Percentiles rank a stretch among this genome's conserved stretches.
Evolutionary conservation across 345 rosid species (phyloP).

Genomic region (Limnanthes douglasii): DNA sequence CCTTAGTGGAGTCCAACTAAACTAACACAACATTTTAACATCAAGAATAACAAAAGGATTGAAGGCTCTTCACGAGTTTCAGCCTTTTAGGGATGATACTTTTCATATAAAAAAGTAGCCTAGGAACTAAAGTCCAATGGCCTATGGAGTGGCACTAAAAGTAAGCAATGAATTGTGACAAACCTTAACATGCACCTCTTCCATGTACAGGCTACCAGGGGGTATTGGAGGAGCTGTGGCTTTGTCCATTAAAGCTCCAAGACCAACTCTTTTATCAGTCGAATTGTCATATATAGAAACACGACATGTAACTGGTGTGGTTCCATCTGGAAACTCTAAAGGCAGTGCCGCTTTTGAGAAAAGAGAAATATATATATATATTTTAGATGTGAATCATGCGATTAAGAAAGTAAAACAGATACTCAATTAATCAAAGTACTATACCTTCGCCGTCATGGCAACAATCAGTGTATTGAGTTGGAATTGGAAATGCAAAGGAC

Average conservation of each 20-base stretch:
- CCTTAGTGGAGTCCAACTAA: too few species aligned
- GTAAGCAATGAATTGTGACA: too few species aligned
- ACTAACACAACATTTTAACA: too few species aligned
- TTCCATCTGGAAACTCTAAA: conserved; percentile 95
- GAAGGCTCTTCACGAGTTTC: too few species aligned
- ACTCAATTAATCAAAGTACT: conserved; percentile 1
- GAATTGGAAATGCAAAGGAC: conserved; percentile 96
- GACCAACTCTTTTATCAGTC: conserved; percentile 76
- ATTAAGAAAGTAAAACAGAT: conserved; percentile 1
- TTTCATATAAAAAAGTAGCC: too few species aligned
- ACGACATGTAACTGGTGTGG: conserved; percentile 95
- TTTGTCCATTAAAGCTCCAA: conserved; percentile 70
- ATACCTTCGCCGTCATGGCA: conserved; percentile 79
- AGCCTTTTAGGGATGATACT: too few species aligned
- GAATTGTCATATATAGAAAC: conserved; percentile 79
- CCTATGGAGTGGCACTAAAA: too few species aligned
- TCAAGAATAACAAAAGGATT: too few species aligned
- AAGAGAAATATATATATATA: conserved; percentile 1
- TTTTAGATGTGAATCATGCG: too few species aligned
- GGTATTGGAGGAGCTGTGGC: conserved; percentile 73
- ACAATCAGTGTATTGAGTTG: conserved; percentile 75
- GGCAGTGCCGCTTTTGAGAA: conserved; percentile 65
- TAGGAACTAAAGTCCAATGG: too few species aligned
- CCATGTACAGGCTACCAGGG: conserved; percentile 82
- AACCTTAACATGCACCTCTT: conserved; percentile 88